These are phyloP conservation scores for Metschnikowia colocasiae DNA, from an alignment of 805 yeast species.

Conservation along the genomic window DNA sequence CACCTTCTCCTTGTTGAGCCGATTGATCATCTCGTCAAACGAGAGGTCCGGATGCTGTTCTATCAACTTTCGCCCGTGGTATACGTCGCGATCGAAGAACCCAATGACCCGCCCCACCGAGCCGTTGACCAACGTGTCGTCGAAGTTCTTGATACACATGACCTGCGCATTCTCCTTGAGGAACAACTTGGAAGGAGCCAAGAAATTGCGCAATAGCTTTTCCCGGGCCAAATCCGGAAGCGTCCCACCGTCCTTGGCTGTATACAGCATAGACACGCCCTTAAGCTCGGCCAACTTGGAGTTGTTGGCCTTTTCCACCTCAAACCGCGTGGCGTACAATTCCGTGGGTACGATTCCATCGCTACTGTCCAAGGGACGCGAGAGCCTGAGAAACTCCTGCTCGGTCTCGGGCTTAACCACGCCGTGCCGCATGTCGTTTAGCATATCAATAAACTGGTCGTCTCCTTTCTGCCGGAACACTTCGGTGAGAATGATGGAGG, in stretches of 20 bases:
- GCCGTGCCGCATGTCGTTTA: constrained; percentile 80
- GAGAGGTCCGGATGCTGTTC: constrained; percentile 19
- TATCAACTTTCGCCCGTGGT: constrained; percentile 24
- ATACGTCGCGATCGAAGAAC: constrained; percentile 45
- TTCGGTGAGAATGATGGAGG: constrained; percentile 66
- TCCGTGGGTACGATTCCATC: constrained; percentile 90
- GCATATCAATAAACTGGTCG: constrained; percentile 64
- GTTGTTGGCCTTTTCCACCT: constrained; percentile 75
- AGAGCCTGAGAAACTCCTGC: constrained; percentile 46
- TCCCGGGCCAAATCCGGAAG: constrained; percentile 25
- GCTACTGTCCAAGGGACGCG: constrained; percentile 53
- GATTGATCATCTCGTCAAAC: constrained; percentile 20
- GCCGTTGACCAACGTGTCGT: constrained; percentile 85
- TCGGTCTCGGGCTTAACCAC: constrained; percentile 49
- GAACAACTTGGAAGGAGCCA: constrained; percentile 17
- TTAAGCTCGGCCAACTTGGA: constrained; percentile 37
- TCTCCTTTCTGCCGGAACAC: constrained; percentile 92
- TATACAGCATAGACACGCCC: constrained; percentile 44
- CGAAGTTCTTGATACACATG: constrained; percentile 77
- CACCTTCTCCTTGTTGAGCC: constrained; percentile 7
- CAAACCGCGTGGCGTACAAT: constrained; percentile 77
- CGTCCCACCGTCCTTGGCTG: constrained; percentile 33
- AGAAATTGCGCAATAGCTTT: constrained; percentile 14
- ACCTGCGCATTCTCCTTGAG: constrained; percentile 90
- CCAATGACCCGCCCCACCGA: constrained; percentile 74